Evolutionary conservation across 768 basidiomycete species (phyloP).

Genomic region (Kockovaella imperatae): DNA sequence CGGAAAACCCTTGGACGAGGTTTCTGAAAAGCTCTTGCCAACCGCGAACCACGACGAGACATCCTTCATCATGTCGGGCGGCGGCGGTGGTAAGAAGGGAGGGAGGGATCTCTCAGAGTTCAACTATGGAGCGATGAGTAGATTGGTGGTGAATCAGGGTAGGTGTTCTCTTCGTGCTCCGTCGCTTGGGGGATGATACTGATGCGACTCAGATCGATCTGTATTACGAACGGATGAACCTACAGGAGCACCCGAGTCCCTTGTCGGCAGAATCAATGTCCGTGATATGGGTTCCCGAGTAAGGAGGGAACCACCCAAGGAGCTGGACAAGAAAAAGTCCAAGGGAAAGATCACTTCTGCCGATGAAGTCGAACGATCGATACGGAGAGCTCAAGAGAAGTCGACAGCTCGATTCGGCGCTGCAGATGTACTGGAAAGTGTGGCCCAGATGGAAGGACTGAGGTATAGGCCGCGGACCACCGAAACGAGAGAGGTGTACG

Average conservation of each 20-base stretch:
- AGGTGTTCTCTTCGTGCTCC: slow-evolving; percentile 12
- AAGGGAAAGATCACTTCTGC: slow-evolving; percentile 51
- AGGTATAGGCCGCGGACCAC: slow-evolving; percentile 86
- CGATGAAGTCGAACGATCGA: slow-evolving; percentile 38
- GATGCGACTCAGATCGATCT: slow-evolving; percentile 29
- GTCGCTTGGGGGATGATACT: neutral
- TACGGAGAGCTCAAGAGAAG: slow-evolving; percentile 53
- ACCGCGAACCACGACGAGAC: no score
- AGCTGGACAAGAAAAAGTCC: slow-evolving; percentile 88
- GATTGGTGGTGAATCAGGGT: slow-evolving; percentile 82
- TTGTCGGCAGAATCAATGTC: slow-evolving; percentile 80
- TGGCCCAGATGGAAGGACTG: slow-evolving; percentile 84
- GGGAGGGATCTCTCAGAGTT: slow-evolving; percentile 81
- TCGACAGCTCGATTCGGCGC: slow-evolving; percentile 55
- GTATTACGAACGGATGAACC: slow-evolving; percentile 83
- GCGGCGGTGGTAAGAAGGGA: slow-evolving; percentile 24
- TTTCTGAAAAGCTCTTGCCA: no score
- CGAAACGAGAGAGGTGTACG: slow-evolving; percentile 90
- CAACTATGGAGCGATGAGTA: slow-evolving; percentile 93
- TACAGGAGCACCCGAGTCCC: slow-evolving; percentile 88
- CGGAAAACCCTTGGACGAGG: no score
- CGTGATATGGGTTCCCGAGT: slow-evolving; percentile 91
- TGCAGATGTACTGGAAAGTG: slow-evolving; percentile 86
- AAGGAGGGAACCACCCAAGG: slow-evolving; percentile 70
- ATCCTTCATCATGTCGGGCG: slow-evolving; percentile 34